A percentile compares a stretch with the other conserved stretches of the same genome.
Evolutionary conservation across 2,329 filamentous ascomycete genomes (phyloP).

Genomic region (Knufia fluminis): DNA sequence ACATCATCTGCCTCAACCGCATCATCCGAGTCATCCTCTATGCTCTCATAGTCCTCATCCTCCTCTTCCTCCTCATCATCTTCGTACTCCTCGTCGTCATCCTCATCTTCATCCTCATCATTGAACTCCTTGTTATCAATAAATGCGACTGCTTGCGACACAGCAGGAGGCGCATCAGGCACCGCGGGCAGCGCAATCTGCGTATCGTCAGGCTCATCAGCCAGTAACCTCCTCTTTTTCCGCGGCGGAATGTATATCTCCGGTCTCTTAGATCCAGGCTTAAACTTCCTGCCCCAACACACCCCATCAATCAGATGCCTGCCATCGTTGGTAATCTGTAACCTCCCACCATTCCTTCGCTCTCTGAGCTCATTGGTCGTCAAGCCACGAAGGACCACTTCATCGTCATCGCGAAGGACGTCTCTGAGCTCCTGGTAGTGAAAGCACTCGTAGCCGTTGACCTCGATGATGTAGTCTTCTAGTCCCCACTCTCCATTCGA

Average conservation of each 20-base stretch:
- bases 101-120: constrained; percentile 25
- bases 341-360: constrained; percentile 63
- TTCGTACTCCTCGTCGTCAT: constrained; percentile 21
- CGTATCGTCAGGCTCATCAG: constrained; percentile 26
- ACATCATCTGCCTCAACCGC: constrained; percentile 24
- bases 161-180: constrained; percentile 21
- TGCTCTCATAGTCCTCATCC: constrained; percentile 27
- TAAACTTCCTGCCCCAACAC: constrained; percentile 67
- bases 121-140: constrained; percentile 21
- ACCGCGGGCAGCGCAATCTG: constrained; percentile 9
- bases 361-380: constrained; percentile 64
- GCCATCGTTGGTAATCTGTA: constrained; percentile 71
- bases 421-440: constrained; percentile 67
- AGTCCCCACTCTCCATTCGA: constrained; percentile 62
- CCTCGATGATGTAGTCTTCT: constrained; percentile 80
- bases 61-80: constrained; percentile 20
- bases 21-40: constrained; percentile 23
- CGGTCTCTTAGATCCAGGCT: constrained; percentile 51
- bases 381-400: constrained; percentile 75
- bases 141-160: constrained; percentile 10
- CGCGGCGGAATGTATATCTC: constrained; percentile 61
- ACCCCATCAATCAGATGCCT: constrained; percentile 77
- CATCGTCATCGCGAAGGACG: constrained; percentile 72
- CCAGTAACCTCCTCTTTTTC: constrained; percentile 51
- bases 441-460: constrained; percentile 61